Percentiles rank a stretch among this genome's conserved stretches.
These are phyloP conservation scores for Fusarium redolens DNA, from an alignment of 2,329 filamentous ascomycete genomes.

Conservation along the genomic window DNA sequence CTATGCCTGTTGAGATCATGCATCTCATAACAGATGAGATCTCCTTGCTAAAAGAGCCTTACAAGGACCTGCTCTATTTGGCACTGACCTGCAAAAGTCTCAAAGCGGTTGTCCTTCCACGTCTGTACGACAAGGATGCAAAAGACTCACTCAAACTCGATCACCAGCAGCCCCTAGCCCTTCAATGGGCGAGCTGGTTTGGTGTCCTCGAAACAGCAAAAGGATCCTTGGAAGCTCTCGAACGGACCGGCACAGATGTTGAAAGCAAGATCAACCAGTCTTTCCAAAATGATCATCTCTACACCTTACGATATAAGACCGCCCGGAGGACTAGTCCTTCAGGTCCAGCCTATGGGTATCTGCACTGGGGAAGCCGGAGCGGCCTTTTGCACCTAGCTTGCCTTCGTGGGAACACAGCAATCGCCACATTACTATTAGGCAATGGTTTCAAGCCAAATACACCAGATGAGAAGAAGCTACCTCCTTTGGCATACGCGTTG, in stretches of 20 bases:
- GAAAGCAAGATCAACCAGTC: slow-evolving; percentile 4
- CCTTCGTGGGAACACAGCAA: slow-evolving; percentile 32
- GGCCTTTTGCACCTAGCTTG: slow-evolving; percentile 33
- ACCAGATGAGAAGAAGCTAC: background rate
- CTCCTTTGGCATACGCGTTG: slow-evolving; percentile 26
- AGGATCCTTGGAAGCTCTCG: slow-evolving; percentile 16
- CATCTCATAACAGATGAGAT: slow-evolving; percentile 22
- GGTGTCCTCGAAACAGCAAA: slow-evolving; percentile 18
- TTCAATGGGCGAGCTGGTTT: slow-evolving; percentile 37
- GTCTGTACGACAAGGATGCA: slow-evolving; percentile 22
- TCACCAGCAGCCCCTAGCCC: slow-evolving; percentile 11
- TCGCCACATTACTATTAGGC: slow-evolving; percentile 18
- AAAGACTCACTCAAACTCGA: slow-evolving; percentile 2
- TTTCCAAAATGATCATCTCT: slow-evolving; percentile 16
- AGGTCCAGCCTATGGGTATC: slow-evolving; percentile 10
- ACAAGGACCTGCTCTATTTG: slow-evolving; percentile 7
- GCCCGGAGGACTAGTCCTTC: background rate
- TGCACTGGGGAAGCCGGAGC: slow-evolving; percentile 16
- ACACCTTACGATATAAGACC: slow-evolving; percentile 16
- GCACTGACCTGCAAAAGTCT: slow-evolving; percentile 16
- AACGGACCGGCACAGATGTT: background rate
- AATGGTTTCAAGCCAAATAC: slow-evolving; percentile 9
- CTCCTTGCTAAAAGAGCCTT: slow-evolving; percentile 2
- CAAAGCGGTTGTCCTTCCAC: slow-evolving; percentile 1
- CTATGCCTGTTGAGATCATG: slow-evolving; percentile 24